A percentile compares a stretch with the other conserved stretches of the same genome.
phyloP scores from a whole-genome alignment of 2,329 filamentous ascomycete species.

The Nemania sp. region DNA sequence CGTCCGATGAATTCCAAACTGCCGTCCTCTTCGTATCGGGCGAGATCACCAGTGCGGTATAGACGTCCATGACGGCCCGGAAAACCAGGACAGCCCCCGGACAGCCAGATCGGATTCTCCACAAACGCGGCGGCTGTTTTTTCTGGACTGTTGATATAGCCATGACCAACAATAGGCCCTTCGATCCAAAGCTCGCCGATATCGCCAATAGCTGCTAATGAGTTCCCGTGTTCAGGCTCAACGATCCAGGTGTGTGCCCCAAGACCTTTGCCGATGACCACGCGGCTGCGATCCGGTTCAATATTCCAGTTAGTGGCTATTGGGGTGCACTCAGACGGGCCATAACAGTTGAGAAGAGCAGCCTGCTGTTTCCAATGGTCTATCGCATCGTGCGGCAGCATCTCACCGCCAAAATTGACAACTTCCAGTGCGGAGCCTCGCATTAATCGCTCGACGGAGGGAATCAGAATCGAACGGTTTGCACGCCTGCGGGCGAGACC shows the following conservation, averaged over 20 bases:
- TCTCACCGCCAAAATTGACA: constrained; percentile 7
- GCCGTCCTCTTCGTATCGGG: background rate
- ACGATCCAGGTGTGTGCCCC: background rate
- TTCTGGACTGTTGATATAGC: constrained; percentile 9
- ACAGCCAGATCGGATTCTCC: constrained; percentile 11
- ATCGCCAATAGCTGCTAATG: background rate
- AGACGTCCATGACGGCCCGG: constrained; percentile 5
- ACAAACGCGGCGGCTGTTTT: constrained; percentile 18
- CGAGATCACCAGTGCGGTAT: constrained; percentile 7
- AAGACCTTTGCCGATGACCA: background rate
- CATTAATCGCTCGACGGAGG: constrained; percentile 1
- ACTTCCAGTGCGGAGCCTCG: background rate
- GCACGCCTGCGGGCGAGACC: background rate
- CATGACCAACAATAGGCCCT: background rate
- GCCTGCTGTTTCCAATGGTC: background rate
- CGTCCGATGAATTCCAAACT: background rate
- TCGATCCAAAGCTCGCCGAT: background rate
- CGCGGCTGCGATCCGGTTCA: background rate
- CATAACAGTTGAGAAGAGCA: constrained; percentile 8
- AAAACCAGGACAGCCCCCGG: background rate
- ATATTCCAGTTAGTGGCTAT: constrained; percentile 1
- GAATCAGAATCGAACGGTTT: constrained; percentile 1
- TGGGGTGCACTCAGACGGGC: constrained; percentile 9
- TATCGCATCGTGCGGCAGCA: background rate
- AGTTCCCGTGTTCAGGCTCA: background rate